A percentile compares a stretch with the other conserved stretches of the same genome.
Conservation (phyloP, 495 filamentous ascomycete species). For the Zalerion maritima region DNA sequence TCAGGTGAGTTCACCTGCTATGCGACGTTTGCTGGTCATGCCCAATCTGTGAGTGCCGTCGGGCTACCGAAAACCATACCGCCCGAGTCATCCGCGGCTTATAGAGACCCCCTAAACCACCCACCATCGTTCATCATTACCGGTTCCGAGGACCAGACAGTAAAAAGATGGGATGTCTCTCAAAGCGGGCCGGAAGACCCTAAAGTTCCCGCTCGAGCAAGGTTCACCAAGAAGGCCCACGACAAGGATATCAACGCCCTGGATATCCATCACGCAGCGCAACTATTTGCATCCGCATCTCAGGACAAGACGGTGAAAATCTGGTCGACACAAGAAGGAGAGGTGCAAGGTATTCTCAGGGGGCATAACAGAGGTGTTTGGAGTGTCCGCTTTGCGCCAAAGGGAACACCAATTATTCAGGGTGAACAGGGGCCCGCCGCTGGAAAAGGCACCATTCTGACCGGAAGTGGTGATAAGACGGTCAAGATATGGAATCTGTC, state of each 20-base stretch:
- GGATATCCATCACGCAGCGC: constrained; percentile 52
- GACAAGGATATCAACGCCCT: constrained; percentile 98
- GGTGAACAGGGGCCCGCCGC: constrained; percentile 50
- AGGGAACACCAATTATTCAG: constrained; percentile 53
- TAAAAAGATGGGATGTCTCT: constrained; percentile 77
- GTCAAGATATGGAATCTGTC: constrained; percentile 89
- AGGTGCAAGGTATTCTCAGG: constrained; percentile 72
- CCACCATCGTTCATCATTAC: constrained; percentile 76
- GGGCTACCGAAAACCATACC: constrained; percentile 58
- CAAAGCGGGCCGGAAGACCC: constrained; percentile 23
- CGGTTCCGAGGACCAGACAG: constrained; percentile 84
- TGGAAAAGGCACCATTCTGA: constrained; percentile 64
- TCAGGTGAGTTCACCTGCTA: constrained; percentile 62
- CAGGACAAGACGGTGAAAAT: constrained; percentile 96
- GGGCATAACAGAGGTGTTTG: constrained; percentile 92
- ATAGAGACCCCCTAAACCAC: constrained; percentile 52
- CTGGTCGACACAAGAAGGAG: constrained; percentile 79
- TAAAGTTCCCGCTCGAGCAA: constrained; percentile 35
- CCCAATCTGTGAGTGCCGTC: constrained; percentile 89
- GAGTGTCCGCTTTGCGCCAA: constrained; percentile 79
- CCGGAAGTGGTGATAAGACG: constrained; percentile 87
- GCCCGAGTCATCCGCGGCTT: constrained; percentile 46
- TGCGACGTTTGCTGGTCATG: constrained; percentile 74
- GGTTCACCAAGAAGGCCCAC: constrained; percentile 83
- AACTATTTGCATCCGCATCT: constrained; percentile 82